phyloP scores from a whole-genome alignment of 1,284 basidiomycete genomes.

The Ceratobasidium sp. region DNA sequence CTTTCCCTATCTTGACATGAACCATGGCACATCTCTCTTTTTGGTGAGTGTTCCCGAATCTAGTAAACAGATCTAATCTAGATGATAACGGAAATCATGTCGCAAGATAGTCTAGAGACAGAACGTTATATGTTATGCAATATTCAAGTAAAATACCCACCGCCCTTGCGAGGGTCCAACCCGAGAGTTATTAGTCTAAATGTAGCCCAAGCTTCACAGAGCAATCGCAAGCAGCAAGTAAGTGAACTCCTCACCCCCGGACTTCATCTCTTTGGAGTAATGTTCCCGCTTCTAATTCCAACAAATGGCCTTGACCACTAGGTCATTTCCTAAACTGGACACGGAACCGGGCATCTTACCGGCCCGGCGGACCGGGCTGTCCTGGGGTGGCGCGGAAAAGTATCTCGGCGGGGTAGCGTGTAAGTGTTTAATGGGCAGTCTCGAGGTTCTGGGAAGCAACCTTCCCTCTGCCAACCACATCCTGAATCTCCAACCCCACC shows the following conservation, averaged over 20 bases:
- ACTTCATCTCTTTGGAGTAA: not conserved
- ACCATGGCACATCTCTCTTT: not conserved
- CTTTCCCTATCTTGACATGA: not conserved
- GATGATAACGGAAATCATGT: not conserved
- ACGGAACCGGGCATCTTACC: not conserved
- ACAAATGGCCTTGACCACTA: not conserved
- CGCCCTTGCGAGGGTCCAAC: not conserved
- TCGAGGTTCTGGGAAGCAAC: conserved; percentile 26
- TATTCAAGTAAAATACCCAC: not conserved
- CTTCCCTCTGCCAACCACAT: conserved; percentile 17
- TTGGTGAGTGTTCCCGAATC: not conserved
- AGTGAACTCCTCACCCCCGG: not conserved
- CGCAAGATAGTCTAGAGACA: not conserved
- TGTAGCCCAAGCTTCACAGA: not conserved
- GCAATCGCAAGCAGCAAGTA: not conserved
- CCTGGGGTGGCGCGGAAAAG: not conserved
- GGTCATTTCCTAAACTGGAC: not conserved
- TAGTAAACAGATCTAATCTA: not conserved
- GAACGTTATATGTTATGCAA: not conserved
- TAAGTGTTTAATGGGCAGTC: conserved; percentile 25
- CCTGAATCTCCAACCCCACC: conserved; percentile 3
- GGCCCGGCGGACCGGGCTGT: conserved; percentile 32
- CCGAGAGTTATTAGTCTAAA: not conserved
- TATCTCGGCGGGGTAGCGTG: conserved; percentile 7
- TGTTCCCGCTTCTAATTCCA: conserved; percentile 16